Conservation (phyloP, 495 filamentous ascomycete genomes). For the Chaetomium fimeti region DNA sequence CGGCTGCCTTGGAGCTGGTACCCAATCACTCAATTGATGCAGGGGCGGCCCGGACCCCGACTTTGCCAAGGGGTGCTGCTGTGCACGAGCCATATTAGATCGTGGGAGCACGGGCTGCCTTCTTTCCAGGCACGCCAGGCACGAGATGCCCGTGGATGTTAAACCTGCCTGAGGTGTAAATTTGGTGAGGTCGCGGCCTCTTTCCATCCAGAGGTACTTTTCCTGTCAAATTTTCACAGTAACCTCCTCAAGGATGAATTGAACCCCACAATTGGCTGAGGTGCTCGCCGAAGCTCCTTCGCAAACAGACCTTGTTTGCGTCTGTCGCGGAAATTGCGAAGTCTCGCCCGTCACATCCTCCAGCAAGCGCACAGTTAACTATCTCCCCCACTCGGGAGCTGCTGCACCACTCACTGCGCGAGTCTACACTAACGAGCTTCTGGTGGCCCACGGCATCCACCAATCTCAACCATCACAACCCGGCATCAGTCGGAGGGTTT, state of each 20-base stretch:
- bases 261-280: no score
- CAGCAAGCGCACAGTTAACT: neutral
- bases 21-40: slow-evolving; percentile 5
- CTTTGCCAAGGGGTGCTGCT: slow-evolving; percentile 5
- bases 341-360: neutral
- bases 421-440: no score
- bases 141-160: no score
- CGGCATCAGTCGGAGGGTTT: neutral
- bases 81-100: slow-evolving; percentile 9
- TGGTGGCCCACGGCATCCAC: neutral
- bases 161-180: no score
- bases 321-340: neutral
- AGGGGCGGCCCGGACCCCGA: neutral
- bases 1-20: neutral
- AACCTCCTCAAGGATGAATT: no score
- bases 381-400: neutral
- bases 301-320: neutral
- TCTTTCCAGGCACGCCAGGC: no score
- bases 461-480: neutral
- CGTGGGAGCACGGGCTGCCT: no score
- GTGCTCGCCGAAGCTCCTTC: no score
- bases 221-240: no score
- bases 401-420: no score
- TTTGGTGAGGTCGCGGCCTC: no score
- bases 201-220: no score